Conservation (phyloP, 768 basidiomycete species). For the Mycena haematopus region DNA sequence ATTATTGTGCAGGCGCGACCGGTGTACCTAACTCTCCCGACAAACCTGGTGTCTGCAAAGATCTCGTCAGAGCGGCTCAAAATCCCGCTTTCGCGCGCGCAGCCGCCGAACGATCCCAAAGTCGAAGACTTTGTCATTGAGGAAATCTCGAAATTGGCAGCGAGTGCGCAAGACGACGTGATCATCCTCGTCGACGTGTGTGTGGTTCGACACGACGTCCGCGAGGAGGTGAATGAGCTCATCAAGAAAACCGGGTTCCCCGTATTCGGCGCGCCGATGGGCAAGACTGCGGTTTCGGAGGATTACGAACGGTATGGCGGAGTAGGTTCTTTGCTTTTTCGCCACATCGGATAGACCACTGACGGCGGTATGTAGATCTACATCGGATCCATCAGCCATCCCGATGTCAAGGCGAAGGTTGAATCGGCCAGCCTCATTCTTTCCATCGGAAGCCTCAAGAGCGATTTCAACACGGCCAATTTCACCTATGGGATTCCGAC, state of each 20-base stretch:
- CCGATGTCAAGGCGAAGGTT: conserved; percentile 70
- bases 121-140: conserved; percentile 75
- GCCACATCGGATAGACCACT: neutral
- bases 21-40: conserved; percentile 86
- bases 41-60: conserved; percentile 74
- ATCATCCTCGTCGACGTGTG: conserved; percentile 85
- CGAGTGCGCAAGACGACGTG: conserved; percentile 68
- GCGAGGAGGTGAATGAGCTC: conserved; percentile 67
- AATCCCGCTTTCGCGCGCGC: conserved; percentile 57
- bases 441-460: conserved; percentile 71
- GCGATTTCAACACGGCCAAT: conserved; percentile 89
- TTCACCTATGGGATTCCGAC: conserved; percentile 78
- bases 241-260: conserved; percentile 68
- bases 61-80: conserved; percentile 72
- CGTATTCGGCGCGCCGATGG: conserved; percentile 81
- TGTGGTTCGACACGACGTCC: conserved; percentile 71
- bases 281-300: conserved; percentile 77
- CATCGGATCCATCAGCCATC: conserved; percentile 71
- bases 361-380: conserved; percentile 58
- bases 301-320: conserved; percentile 78
- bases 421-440: conserved; percentile 79
- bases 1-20: conserved; percentile 63
- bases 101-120: conserved; percentile 60
- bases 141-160: conserved; percentile 69
- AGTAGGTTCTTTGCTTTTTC: conserved; percentile 48